Percentiles rank a stretch among this genome's conserved stretches.
Evolutionary conservation across 257 asterid genomes (phyloP).

Genomic region (Solanum appendiculatum): DNA sequence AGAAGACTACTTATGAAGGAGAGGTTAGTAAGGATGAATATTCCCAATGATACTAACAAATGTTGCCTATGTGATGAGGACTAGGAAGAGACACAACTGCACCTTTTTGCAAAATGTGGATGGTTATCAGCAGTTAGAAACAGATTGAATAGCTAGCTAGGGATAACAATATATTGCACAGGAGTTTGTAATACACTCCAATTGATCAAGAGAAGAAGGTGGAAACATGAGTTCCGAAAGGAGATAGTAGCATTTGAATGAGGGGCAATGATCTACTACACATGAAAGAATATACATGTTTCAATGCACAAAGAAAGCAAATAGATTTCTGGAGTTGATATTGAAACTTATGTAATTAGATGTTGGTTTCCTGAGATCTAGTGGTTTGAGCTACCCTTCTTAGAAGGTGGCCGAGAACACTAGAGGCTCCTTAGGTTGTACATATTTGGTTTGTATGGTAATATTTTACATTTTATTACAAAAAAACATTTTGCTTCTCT

Average conservation of each 20-base stretch:
- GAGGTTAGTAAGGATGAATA: rapidly evolving
- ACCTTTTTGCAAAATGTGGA: not conserved
- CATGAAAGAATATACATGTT: not conserved
- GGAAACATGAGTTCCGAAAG: not conserved
- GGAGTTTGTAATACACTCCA: not conserved
- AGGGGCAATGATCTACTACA: not conserved
- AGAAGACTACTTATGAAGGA: not conserved
- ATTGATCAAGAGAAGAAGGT: not conserved
- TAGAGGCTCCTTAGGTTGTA: not conserved
- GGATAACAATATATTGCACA: not conserved
- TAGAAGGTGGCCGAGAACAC: too few species aligned
- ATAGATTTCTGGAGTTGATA: not conserved
- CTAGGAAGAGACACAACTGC: not conserved
- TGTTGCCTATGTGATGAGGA: not conserved
- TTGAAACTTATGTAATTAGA: too few species aligned
- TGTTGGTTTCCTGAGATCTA: too few species aligned
- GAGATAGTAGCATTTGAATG: not conserved
- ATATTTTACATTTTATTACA: not conserved
- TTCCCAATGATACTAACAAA: not conserved
- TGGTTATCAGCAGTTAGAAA: not conserved
- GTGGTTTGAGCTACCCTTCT: too few species aligned
- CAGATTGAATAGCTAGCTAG: not conserved
- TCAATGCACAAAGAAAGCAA: not conserved
- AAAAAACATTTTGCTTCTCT: too few species aligned
- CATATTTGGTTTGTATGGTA: not conserved